phyloP scores from a whole-genome alignment of 2,329 filamentous ascomycete species.

The Cladorrhinum sp. region DNA sequence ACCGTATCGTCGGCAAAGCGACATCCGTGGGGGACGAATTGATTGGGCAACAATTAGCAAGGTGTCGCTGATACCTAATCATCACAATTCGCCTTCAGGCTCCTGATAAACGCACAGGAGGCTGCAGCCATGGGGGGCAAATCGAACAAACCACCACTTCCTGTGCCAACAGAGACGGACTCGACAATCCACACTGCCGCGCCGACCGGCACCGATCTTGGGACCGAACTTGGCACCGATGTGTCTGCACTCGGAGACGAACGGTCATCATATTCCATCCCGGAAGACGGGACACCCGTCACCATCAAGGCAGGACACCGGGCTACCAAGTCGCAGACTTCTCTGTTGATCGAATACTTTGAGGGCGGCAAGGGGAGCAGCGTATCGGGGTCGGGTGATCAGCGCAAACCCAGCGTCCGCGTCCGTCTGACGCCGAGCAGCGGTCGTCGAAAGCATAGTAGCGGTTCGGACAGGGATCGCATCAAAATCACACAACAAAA shows the following conservation, averaged over 20 bases:
- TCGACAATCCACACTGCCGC: conserved; percentile 48
- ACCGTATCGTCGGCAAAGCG: conserved; percentile 10
- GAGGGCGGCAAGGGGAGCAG: conserved; percentile 66
- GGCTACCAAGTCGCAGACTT: conserved; percentile 72
- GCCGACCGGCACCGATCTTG: conserved; percentile 43
- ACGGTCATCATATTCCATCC: conserved; percentile 74
- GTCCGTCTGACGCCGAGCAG: conserved; percentile 68
- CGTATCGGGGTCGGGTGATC: conserved; percentile 50
- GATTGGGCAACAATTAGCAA: conserved; percentile 24
- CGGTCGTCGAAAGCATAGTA: conserved; percentile 53
- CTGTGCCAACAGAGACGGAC: conserved; percentile 74
- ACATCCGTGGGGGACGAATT: conserved; percentile 16
- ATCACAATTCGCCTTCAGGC: conserved; percentile 13
- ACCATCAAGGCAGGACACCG: conserved; percentile 77
- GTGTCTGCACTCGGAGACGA: conserved; percentile 65
- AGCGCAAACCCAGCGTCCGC: conserved; percentile 76
- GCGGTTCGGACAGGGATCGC: conserved; percentile 60
- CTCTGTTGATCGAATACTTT: conserved; percentile 91
- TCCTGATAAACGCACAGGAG: conserved; percentile 13
- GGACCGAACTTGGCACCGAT: conserved; percentile 64
- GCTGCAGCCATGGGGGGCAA: conserved; percentile 51
- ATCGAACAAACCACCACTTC: conserved; percentile 57
- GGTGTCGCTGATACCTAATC: conserved; percentile 22
- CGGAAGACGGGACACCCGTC: conserved; percentile 84
- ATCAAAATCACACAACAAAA: conserved; percentile 84